A percentile compares a stretch with the other conserved stretches of the same genome.
phyloP scores from a whole-genome alignment of 345 rosid genomes.

The Acer campestre region DNA sequence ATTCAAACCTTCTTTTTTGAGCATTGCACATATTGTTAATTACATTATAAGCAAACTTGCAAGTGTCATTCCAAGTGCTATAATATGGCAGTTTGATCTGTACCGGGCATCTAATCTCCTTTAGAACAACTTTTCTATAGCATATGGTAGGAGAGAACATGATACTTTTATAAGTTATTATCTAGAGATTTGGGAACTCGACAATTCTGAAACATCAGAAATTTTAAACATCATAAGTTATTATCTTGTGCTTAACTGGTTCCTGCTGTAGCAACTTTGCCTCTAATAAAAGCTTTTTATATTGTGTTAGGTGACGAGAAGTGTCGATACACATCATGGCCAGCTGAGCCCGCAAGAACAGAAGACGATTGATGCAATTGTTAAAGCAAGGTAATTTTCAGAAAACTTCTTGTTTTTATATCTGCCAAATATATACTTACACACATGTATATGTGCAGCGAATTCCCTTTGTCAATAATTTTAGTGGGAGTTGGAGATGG shows the following conservation, averaged over 20 bases:
- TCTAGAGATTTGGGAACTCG: not conserved
- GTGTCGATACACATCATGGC: constrained; percentile 62
- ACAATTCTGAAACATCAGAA: not conserved
- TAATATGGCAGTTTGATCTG: not conserved
- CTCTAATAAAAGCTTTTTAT: not conserved
- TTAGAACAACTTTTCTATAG: not conserved
- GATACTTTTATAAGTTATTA: not conserved
- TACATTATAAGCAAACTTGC: not conserved
- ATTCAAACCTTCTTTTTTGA: not conserved
- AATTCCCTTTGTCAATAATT: constrained; percentile 80
- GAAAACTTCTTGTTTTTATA: constrained; percentile 13
- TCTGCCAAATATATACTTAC: constrained; percentile 7
- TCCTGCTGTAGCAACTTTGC: not conserved
- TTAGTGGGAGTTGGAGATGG: constrained; percentile 97
- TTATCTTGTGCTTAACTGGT: not conserved
- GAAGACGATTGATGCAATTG: constrained; percentile 81
- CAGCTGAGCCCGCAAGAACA: constrained; percentile 81
- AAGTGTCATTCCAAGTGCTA: not conserved
- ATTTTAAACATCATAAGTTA: too few relatives aligned
- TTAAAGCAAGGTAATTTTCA: constrained; percentile 71
- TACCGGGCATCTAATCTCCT: not conserved
- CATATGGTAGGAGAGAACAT: not conserved
- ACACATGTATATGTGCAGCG: constrained; percentile 43
- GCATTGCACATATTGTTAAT: not conserved
- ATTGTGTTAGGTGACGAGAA: constrained; percentile 71